Evolutionary conservation across 2,329 filamentous ascomycete species (phyloP).

Genomic region (Colletotrichum musae): DNA sequence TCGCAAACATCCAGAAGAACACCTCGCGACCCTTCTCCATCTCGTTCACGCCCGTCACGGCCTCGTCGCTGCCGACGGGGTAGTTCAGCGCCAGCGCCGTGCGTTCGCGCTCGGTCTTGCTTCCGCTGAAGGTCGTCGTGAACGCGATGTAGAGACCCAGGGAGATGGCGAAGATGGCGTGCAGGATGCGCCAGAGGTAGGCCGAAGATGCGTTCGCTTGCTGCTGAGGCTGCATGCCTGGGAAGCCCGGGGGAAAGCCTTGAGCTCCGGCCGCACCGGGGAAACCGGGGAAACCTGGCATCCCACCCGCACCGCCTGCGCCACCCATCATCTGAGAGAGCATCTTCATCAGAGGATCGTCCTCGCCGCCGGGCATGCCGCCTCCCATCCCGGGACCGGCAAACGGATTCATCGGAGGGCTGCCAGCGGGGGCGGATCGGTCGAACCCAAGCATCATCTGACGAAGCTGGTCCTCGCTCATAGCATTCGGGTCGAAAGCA

Average conservation of each 20-base stretch:
- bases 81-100: slow-evolving; percentile 52
- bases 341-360: slow-evolving; percentile 68
- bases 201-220: slow-evolving; percentile 49
- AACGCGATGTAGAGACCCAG: slow-evolving; percentile 80
- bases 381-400: slow-evolving; percentile 32
- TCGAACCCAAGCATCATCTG: slow-evolving; percentile 76
- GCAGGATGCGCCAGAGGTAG: slow-evolving; percentile 79
- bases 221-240: slow-evolving; percentile 54
- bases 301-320: slow-evolving; percentile 46
- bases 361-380: slow-evolving; percentile 62
- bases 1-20: slow-evolving; percentile 87
- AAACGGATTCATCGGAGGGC: slow-evolving; percentile 46
- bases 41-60: slow-evolving; percentile 45
- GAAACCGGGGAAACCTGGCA: slow-evolving; percentile 26
- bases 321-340: slow-evolving; percentile 79
- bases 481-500: slow-evolving; percentile 50
- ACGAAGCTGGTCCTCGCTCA: slow-evolving; percentile 73
- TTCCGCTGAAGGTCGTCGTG: slow-evolving; percentile 78
- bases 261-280: slow-evolving; percentile 22
- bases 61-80: slow-evolving; percentile 46
- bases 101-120: slow-evolving; percentile 70
- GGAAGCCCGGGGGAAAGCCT: slow-evolving; percentile 50
- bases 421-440: slow-evolving; percentile 46
- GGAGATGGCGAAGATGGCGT: slow-evolving; percentile 78
- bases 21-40: slow-evolving; percentile 58